Evolutionary conservation across 2,329 filamentous ascomycete species (phyloP).

Genomic region (Ophiocordyceps unilateralis): DNA sequence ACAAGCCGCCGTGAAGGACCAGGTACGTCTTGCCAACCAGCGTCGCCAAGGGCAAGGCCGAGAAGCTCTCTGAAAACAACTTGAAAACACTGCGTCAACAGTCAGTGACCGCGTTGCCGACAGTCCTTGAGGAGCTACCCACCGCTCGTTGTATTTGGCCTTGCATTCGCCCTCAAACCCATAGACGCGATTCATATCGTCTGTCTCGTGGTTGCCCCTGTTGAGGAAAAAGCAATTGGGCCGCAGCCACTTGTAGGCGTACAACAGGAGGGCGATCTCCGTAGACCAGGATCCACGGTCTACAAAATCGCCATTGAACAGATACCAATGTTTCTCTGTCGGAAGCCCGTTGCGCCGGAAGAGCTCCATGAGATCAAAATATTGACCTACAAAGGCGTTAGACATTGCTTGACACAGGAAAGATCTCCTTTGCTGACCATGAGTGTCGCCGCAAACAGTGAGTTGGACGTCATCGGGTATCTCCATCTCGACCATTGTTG

Average conservation of each 20-base stretch:
- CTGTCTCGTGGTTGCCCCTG: constrained; percentile 95
- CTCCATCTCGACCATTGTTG: constrained; percentile 91
- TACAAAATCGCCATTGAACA: constrained; percentile 98
- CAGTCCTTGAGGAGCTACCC: neutral
- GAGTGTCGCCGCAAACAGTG: constrained; percentile 94
- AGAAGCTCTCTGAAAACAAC: constrained; percentile 96
- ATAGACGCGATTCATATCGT: constrained; percentile 98
- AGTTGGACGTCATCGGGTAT: constrained; percentile 62
- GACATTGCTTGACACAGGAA: neutral
- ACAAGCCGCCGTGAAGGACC: constrained; percentile 83
- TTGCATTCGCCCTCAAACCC: constrained; percentile 98
- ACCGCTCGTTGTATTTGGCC: constrained; percentile 85
- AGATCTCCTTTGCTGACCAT: constrained; percentile 38
- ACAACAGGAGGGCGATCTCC: constrained; percentile 87
- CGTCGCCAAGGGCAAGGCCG: constrained; percentile 78
- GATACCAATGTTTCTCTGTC: constrained; percentile 72
- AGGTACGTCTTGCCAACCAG: constrained; percentile 83
- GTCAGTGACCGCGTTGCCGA: constrained; percentile 1
- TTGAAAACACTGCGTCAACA: constrained; percentile 54
- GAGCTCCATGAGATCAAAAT: constrained; percentile 91
- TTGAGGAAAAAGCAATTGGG: constrained; percentile 87
- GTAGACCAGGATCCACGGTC: constrained; percentile 95
- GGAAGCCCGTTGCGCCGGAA: constrained; percentile 84
- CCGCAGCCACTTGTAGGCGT: constrained; percentile 91
- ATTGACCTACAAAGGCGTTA: constrained; percentile 52